These are phyloP conservation scores for Acacia crassicarpa DNA, from an alignment of 306 rosid genomes.

Conservation along the genomic window DNA sequence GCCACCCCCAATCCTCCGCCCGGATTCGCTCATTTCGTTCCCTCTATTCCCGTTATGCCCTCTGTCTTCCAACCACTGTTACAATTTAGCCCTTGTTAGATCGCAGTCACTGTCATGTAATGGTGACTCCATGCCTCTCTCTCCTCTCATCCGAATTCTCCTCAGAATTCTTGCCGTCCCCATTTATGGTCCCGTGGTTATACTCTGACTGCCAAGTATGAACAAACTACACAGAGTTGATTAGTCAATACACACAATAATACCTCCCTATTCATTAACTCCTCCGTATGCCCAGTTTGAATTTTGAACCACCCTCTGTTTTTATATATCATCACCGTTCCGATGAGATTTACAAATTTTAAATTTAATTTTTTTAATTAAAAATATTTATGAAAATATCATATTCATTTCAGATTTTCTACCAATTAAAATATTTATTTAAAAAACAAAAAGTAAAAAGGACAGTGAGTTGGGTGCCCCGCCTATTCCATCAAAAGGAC, in stretches of 20 bases:
- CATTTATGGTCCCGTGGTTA: neutral
- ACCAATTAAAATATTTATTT: no score
- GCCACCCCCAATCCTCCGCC: neutral
- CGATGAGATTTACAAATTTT: no score
- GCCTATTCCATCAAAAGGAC: no score
- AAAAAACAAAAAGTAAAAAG: no score
- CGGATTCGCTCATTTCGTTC: neutral
- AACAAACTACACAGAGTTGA: neutral
- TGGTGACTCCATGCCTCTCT: neutral
- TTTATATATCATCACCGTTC: no score
- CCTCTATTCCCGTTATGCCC: neutral
- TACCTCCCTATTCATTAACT: neutral
- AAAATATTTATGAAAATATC: no score
- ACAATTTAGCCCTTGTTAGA: neutral
- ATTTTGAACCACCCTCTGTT: no score
- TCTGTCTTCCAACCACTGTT: neutral
- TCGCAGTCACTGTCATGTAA: neutral
- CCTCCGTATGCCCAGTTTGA: neutral
- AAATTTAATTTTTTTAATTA: no score
- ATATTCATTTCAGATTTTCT: no score
- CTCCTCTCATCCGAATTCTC: neutral
- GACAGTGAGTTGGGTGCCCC: no score
- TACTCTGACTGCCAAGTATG: no score
- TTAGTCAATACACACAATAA: neutral
- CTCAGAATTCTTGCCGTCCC: neutral